phyloP scores from a whole-genome alignment of 495 filamentous ascomycete genomes.

The Daldinia caldariorum region DNA sequence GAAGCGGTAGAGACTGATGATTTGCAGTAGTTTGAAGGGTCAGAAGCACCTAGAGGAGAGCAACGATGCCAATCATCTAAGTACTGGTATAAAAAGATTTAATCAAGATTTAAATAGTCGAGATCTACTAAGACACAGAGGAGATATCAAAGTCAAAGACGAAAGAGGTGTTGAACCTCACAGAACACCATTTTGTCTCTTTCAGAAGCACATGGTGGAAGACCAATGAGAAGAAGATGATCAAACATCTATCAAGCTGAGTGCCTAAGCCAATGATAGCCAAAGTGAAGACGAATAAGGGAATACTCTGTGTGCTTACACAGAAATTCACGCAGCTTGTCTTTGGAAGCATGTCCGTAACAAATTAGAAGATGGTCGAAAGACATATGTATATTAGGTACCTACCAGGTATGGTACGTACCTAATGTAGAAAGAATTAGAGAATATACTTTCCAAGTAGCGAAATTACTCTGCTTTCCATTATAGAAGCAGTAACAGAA shows the following conservation, averaged over 20 bases:
- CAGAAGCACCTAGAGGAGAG: conserved; percentile 23
- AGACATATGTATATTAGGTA: background rate
- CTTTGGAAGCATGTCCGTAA: conserved; percentile 6
- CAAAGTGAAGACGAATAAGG: conserved; percentile 13
- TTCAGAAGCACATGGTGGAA: conserved; percentile 30
- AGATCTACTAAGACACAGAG: conserved; percentile 35
- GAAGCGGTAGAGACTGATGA: background rate
- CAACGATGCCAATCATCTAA: conserved; percentile 1
- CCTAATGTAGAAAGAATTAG: background rate
- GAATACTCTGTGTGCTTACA: background rate
- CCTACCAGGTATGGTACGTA: no score
- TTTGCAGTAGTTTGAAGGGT: conserved; percentile 5
- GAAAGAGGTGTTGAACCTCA: conserved; percentile 15
- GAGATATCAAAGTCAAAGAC: conserved; percentile 35
- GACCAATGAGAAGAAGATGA: conserved; percentile 22
- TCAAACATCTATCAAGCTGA: conserved; percentile 3
- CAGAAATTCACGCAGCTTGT: conserved; percentile 20
- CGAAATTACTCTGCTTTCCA: background rate
- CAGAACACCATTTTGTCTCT: conserved; percentile 31
- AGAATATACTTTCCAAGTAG: background rate
- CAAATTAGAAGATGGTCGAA: conserved; percentile 25
- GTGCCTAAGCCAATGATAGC: background rate
- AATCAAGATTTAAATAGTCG: conserved; percentile 10
- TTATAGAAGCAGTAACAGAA: background rate
- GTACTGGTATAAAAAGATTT: conserved; percentile 31